Evolutionary conservation across 169 alveolate genomes (phyloP).

Genomic region (Cryptosporidium xiaoi): DNA sequence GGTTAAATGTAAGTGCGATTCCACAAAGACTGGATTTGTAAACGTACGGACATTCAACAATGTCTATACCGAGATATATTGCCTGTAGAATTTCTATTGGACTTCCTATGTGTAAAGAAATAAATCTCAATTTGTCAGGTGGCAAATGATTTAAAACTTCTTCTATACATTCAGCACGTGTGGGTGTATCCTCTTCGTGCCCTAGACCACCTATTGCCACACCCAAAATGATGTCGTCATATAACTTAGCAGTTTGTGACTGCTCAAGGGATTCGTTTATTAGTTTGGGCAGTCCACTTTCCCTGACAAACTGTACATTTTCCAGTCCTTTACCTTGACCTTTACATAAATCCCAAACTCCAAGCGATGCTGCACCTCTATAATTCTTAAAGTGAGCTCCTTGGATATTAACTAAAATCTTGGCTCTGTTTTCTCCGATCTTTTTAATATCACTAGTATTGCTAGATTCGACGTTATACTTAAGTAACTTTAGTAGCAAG

Average conservation of each 20-base stretch:
- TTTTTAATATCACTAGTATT: not conserved
- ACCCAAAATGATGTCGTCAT: slow-evolving; percentile 53
- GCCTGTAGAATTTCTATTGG: slow-evolving; percentile 69
- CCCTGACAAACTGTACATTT: slow-evolving; percentile 22
- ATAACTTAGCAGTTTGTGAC: not conserved
- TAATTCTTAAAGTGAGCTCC: slow-evolving; percentile 70
- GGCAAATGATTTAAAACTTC: slow-evolving; percentile 46
- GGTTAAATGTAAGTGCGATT: slow-evolving; percentile 29
- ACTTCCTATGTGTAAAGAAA: slow-evolving; percentile 49
- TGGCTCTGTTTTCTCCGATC: slow-evolving; percentile 2
- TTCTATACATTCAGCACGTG: slow-evolving; percentile 43
- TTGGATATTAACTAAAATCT: slow-evolving; percentile 44
- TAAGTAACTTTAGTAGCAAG: slow-evolving; percentile 5
- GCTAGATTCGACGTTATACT: not conserved
- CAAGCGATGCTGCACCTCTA: slow-evolving; percentile 56
- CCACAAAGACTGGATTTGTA: slow-evolving; percentile 53
- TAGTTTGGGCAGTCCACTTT: slow-evolving; percentile 16
- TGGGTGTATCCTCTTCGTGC: slow-evolving; percentile 27
- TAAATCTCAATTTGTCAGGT: slow-evolving; percentile 17
- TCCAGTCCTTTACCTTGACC: slow-evolving; percentile 61
- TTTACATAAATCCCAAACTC: slow-evolving; percentile 59
- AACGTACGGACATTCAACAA: slow-evolving; percentile 61
- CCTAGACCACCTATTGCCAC: slow-evolving; percentile 68
- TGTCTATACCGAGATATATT: slow-evolving; percentile 39
- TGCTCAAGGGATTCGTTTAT: not conserved